Evolutionary conservation across 2,329 filamentous ascomycete genomes (phyloP).

Genomic region (Calonectria hawksworthii): DNA sequence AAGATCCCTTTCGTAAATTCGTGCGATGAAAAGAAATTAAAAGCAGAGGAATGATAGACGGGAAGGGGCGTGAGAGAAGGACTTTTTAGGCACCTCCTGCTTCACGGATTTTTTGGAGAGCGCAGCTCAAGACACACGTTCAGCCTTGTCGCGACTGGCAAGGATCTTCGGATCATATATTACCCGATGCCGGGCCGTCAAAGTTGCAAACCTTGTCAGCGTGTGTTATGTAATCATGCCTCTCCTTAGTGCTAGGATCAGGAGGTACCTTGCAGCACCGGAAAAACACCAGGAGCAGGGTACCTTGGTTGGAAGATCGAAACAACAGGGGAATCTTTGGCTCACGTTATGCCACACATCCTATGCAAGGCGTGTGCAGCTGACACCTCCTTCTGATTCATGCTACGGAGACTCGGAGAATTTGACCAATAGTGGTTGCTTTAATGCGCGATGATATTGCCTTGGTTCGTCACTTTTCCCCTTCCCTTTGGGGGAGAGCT

Average conservation of each 20-base stretch:
- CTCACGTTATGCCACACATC: slow-evolving; percentile 13
- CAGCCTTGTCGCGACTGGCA: slow-evolving; percentile 47
- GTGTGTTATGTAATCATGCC: slow-evolving; percentile 15
- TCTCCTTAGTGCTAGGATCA: not conserved
- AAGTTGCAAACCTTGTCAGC: not conserved
- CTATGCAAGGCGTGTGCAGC: slow-evolving; percentile 13
- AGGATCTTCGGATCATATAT: slow-evolving; percentile 36
- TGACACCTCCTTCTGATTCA: not conserved
- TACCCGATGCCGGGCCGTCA: slow-evolving; percentile 26
- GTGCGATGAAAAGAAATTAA: slow-evolving; percentile 10
- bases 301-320: not conserved
- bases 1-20: not conserved
- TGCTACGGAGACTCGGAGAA: not conserved
- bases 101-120: slow-evolving; percentile 45
- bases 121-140: slow-evolving; percentile 43
- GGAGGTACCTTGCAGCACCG: not conserved
- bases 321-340: slow-evolving; percentile 5
- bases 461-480: not conserved
- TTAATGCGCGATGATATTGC: not conserved
- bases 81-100: slow-evolving; percentile 32
- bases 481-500: not conserved
- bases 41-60: slow-evolving; percentile 22
- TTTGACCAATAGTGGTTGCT: not conserved
- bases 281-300: not conserved
- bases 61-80: slow-evolving; percentile 27